A percentile compares a stretch with the other conserved stretches of the same genome.
Conservation (phyloP, 2,329 filamentous ascomycete genomes). For the Madurella fahalii region DNA sequence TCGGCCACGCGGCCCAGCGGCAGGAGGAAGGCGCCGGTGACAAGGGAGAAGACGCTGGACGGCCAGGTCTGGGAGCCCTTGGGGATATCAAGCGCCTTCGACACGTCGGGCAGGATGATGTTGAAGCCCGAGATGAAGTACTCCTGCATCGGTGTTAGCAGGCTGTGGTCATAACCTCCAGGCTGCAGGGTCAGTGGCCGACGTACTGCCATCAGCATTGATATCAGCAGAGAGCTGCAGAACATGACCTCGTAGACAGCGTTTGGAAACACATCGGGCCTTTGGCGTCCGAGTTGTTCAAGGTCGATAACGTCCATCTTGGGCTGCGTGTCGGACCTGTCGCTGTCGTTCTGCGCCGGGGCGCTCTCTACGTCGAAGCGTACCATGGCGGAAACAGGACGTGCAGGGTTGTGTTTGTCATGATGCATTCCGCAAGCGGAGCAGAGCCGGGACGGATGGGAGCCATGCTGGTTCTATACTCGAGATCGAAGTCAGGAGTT, state of each 20-base stretch:
- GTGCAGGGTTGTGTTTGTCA: background rate
- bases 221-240: conserved; percentile 57
- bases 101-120: conserved; percentile 65
- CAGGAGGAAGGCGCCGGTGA: conserved; percentile 55
- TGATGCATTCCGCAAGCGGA: background rate
- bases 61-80: conserved; percentile 59
- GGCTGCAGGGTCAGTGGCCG: background rate
- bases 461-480: background rate
- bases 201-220: conserved; percentile 57
- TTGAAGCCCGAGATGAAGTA: conserved; percentile 75
- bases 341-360: conserved; percentile 2
- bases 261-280: conserved; percentile 53
- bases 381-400: background rate
- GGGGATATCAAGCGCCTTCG: conserved; percentile 60
- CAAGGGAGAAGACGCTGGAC: conserved; percentile 56
- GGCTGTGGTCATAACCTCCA: background rate
- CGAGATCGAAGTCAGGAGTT: background rate
- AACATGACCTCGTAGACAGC: conserved; percentile 57
- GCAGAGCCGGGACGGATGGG: background rate
- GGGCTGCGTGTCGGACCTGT: background rate
- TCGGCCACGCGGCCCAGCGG: conserved; percentile 59
- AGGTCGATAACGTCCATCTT: conserved; percentile 34
- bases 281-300: conserved; percentile 58
- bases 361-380: conserved; percentile 1
- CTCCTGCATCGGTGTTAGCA: conserved; percentile 43